phyloP scores from a whole-genome alignment of 2,329 filamentous ascomycete species.

The Diaporthe citriasiana region DNA sequence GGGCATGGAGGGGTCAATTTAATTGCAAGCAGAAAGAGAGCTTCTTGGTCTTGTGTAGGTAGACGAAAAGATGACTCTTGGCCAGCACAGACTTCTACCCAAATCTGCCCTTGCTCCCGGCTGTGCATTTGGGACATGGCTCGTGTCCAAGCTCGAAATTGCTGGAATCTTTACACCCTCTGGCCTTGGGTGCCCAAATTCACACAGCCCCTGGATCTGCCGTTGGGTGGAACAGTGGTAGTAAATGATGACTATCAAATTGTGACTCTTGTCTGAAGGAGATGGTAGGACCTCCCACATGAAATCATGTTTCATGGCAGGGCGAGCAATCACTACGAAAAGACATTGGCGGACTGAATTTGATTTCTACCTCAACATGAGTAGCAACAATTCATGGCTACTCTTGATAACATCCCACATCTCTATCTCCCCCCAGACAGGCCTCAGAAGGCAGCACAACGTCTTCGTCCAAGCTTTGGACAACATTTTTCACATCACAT shows the following conservation, averaged over 20 bases:
- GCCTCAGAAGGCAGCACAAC: background rate
- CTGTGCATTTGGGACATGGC: background rate
- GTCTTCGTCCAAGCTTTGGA: background rate
- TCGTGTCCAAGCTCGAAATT: background rate
- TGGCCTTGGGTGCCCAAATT: background rate
- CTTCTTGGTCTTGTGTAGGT: slow-evolving; percentile 1
- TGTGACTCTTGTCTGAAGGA: background rate
- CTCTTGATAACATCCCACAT: background rate
- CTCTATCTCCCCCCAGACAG: background rate
- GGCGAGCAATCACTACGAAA: background rate
- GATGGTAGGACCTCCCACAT: no score
- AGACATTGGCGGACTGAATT: background rate
- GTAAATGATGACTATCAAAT: background rate
- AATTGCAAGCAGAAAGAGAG: slow-evolving; percentile 5
- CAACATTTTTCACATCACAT: slow-evolving; percentile 4
- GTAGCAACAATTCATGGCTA: background rate
- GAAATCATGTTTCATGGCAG: background rate
- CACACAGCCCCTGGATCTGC: background rate
- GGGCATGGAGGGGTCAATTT: slow-evolving; percentile 25
- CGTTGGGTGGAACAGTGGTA: background rate
- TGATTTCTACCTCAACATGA: slow-evolving; percentile 1
- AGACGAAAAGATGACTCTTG: background rate
- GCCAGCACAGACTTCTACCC: background rate
- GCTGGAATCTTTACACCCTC: background rate
- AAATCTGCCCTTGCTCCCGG: background rate